A percentile compares a stretch with the other conserved stretches of the same genome.
phyloP scores from a whole-genome alignment of 1,139 yeast species.

The Sugiyamaella xylanicola region DNA sequence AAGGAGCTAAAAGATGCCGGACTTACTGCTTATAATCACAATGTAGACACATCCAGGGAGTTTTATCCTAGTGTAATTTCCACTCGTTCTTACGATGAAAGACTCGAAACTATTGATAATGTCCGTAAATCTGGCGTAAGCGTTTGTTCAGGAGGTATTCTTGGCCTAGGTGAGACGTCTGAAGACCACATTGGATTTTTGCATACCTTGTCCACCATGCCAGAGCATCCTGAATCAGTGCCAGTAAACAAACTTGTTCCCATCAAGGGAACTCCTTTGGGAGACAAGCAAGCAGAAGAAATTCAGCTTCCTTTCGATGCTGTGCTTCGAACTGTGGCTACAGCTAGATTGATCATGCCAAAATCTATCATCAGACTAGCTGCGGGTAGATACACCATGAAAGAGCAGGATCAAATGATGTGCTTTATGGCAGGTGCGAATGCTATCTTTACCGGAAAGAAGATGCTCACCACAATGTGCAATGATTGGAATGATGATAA shows the following conservation, averaged over 20 bases:
- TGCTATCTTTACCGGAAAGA: constrained; percentile 80
- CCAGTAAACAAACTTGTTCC: constrained; percentile 83
- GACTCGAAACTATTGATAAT: constrained; percentile 63
- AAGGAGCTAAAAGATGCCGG: constrained; percentile 63
- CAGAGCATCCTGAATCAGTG: constrained; percentile 72
- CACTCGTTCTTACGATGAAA: constrained; percentile 69
- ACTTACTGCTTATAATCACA: constrained; percentile 79
- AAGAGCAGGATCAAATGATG: constrained; percentile 70
- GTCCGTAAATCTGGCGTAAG: constrained; percentile 67
- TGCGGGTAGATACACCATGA: constrained; percentile 82
- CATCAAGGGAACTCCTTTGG: constrained; percentile 75
- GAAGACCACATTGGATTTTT: constrained; percentile 73
- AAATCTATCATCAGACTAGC: constrained; percentile 69
- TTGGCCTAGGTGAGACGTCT: constrained; percentile 74
- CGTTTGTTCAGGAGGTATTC: constrained; percentile 79
- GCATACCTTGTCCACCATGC: constrained; percentile 66
- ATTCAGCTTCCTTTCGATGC: constrained; percentile 59
- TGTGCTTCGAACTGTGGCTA: constrained; percentile 68
- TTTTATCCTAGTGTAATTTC: constrained; percentile 72
- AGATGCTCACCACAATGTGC: constrained; percentile 81
- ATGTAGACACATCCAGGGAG: constrained; percentile 77
- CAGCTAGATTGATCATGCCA: constrained; percentile 78
- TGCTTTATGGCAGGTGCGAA: constrained; percentile 80
- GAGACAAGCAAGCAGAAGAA: constrained; percentile 47
- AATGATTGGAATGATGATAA: constrained; percentile 85